phyloP scores from a whole-genome alignment of 2,329 filamentous ascomycete genomes.

The Xylaria sp. region DNA sequence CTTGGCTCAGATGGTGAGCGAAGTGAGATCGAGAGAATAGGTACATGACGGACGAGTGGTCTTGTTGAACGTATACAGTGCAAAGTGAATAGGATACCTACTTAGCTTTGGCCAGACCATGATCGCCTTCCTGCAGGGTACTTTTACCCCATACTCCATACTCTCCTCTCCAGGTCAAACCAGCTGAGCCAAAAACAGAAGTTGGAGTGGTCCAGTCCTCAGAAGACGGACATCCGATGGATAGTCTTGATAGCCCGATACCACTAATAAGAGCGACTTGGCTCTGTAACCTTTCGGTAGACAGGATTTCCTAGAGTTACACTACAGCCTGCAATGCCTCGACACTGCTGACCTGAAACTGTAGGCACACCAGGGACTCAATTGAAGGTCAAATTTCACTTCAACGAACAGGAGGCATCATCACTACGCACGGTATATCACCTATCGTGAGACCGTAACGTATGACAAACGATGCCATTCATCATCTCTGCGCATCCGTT shows the following conservation, averaged over 20 bases:
- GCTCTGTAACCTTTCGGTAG: constrained; percentile 14
- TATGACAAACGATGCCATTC: constrained; percentile 14
- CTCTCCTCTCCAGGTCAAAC: constrained; percentile 6
- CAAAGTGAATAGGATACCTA: not conserved
- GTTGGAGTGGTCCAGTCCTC: not conserved
- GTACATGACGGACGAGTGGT: not conserved
- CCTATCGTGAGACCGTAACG: constrained; percentile 9
- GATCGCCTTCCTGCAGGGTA: constrained; percentile 34
- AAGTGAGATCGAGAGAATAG: not conserved
- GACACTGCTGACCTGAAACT: constrained; percentile 32
- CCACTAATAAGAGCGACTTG: constrained; percentile 8
- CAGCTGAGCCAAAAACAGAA: constrained; percentile 16
- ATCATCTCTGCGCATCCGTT: constrained; percentile 10
- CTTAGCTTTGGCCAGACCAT: constrained; percentile 7
- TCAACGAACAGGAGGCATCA: constrained; percentile 3
- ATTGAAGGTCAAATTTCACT: constrained; percentile 5
- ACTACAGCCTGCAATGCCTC: constrained; percentile 30
- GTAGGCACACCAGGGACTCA: constrained; percentile 8
- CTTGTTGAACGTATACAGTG: constrained; percentile 1
- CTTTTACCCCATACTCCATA: constrained; percentile 36
- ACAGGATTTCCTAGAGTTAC: constrained; percentile 36
- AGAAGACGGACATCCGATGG: constrained; percentile 19
- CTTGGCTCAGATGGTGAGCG: constrained; percentile 11
- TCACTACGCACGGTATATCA: constrained; percentile 16
- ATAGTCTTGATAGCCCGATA: constrained; percentile 1